These are phyloP conservation scores for Cochlearia excelsa DNA, from an alignment of 345 rosid species.

Conservation along the genomic window DNA sequence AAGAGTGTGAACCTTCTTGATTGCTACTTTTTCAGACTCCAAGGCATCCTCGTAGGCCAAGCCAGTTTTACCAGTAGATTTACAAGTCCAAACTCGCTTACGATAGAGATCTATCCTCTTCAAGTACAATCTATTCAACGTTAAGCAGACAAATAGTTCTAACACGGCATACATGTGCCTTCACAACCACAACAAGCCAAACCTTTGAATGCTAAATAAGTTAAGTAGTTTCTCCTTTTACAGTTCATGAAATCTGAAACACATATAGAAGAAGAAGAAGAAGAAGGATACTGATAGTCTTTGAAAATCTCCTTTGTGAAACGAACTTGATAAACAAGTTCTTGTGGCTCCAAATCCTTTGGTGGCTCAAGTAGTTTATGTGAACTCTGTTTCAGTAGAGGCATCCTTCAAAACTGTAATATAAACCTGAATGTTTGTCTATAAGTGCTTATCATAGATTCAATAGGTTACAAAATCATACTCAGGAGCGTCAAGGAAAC, in stretches of 20 bases:
- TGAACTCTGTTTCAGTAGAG: slow-evolving; percentile 69
- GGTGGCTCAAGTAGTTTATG: slow-evolving; percentile 59
- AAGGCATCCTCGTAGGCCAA: slow-evolving; percentile 94
- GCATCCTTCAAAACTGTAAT: slow-evolving; percentile 49
- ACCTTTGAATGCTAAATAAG: slow-evolving; percentile 8
- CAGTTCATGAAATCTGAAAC: not conserved
- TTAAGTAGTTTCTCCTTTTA: slow-evolving; percentile 1
- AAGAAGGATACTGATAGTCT: slow-evolving; percentile 80
- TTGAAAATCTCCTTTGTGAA: slow-evolving; percentile 88
- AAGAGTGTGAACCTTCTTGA: slow-evolving; percentile 70
- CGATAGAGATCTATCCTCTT: slow-evolving; percentile 73
- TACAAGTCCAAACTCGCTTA: slow-evolving; percentile 80
- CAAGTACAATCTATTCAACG: slow-evolving; percentile 59
- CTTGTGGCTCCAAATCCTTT: slow-evolving; percentile 64
- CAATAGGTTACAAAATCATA: slow-evolving; percentile 14
- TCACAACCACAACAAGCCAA: slow-evolving; percentile 27
- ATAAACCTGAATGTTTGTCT: not conserved
- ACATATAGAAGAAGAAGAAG: not conserved
- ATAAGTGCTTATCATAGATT: not conserved
- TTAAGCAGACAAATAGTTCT: slow-evolving; percentile 41
- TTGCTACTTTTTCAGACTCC: slow-evolving; percentile 74
- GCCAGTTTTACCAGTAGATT: slow-evolving; percentile 73
- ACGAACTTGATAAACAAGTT: slow-evolving; percentile 82
- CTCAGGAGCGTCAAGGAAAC: not conserved
- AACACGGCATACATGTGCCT: not conserved